These are phyloP conservation scores for Apiotrichum mycotoxinovorans DNA, from an alignment of 1,284 basidiomycete genomes.

Conservation along the genomic window DNA sequence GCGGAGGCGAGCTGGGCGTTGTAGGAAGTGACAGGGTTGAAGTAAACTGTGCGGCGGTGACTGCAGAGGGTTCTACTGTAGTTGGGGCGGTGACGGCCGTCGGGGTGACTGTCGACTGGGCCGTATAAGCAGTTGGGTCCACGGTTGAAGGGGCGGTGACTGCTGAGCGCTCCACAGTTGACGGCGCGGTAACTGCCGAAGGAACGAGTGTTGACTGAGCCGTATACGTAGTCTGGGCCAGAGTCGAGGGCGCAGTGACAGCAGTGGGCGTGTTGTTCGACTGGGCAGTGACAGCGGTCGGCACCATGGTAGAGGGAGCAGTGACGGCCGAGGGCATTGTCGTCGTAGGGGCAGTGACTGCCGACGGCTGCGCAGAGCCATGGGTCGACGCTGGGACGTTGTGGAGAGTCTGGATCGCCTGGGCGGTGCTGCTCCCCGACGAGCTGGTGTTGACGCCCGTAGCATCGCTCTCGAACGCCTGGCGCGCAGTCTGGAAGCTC, in stretches of 20 bases:
- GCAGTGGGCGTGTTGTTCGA: background rate
- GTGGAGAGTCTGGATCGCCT: background rate
- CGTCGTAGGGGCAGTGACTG: background rate
- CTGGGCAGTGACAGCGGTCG: background rate
- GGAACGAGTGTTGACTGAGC: background rate
- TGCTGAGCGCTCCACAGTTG: background rate
- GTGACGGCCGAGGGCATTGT: background rate
- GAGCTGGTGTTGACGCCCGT: background rate
- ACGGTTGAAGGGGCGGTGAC: background rate
- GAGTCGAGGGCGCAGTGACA: background rate
- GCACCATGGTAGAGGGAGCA: background rate
- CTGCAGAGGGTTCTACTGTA: background rate
- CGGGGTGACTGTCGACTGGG: background rate
- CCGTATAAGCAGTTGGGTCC: background rate
- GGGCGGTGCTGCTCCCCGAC: background rate
- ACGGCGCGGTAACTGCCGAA: background rate
- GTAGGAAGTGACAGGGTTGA: slow-evolving; percentile 4
- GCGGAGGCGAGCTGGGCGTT: background rate
- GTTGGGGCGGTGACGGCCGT: background rate
- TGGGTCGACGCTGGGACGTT: background rate
- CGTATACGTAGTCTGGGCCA: background rate
- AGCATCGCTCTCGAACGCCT: slow-evolving; percentile 1
- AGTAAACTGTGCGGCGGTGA: background rate
- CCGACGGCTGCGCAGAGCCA: background rate
- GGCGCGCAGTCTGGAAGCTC: slow-evolving; percentile 1